Evolutionary conservation across 1,139 yeast genomes (phyloP).

Genomic region (Yamadazyma pseudoaaseri): DNA sequence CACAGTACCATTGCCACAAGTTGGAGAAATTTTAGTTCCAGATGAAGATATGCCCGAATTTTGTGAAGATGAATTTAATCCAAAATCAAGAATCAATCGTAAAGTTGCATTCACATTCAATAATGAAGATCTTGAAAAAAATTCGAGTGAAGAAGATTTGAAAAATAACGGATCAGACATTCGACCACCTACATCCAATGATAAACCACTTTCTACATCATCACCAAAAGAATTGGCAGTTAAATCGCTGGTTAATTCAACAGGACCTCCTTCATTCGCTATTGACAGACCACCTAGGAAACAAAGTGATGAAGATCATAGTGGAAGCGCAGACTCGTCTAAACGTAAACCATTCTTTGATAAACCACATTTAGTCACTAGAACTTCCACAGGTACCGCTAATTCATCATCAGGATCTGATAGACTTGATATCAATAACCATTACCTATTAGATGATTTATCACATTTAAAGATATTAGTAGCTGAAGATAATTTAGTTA

Average conservation of each 20-base stretch:
- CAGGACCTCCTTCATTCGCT: slow-evolving; percentile 5
- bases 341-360: slow-evolving; percentile 22
- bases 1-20: slow-evolving; percentile 74
- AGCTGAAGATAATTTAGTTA: slow-evolving; percentile 93
- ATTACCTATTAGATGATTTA: slow-evolving; percentile 25
- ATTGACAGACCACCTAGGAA: slow-evolving; percentile 6
- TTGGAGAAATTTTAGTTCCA: slow-evolving; percentile 54
- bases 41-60: slow-evolving; percentile 39
- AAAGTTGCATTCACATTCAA: slow-evolving; percentile 35
- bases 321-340: slow-evolving; percentile 2
- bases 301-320: slow-evolving; percentile 8
- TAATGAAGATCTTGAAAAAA: not conserved
- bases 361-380: slow-evolving; percentile 47
- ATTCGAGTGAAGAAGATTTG: slow-evolving; percentile 8
- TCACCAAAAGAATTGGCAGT: slow-evolving; percentile 2
- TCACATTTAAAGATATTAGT: slow-evolving; percentile 60
- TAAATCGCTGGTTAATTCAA: slow-evolving; percentile 1
- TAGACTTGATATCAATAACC: slow-evolving; percentile 17
- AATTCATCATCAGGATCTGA: slow-evolving; percentile 30
- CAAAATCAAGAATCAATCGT: slow-evolving; percentile 33
- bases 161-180: slow-evolving; percentile 4
- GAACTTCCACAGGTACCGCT: slow-evolving; percentile 60
- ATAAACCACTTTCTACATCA: slow-evolving; percentile 5
- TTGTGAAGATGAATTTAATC: slow-evolving; percentile 46
- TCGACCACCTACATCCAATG: not conserved